Evolutionary conservation across 164 flowering plant genomes (phyloP).

Genomic region (Annona cherimola): DNA sequence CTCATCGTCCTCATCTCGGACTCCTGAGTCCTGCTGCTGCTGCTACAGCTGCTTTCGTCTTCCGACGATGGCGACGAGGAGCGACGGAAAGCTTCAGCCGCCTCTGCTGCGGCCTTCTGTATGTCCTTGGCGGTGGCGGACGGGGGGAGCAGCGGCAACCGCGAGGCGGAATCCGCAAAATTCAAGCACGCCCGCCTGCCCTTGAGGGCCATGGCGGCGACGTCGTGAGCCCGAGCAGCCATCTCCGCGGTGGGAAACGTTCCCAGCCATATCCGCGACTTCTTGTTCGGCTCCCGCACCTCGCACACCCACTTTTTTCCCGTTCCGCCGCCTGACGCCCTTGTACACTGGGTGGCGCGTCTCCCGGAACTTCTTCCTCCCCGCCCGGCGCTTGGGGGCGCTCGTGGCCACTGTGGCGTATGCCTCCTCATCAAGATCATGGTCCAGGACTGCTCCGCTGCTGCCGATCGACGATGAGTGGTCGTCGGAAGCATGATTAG

Average conservation of each 20-base stretch:
- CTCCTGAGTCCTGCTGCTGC: neutral
- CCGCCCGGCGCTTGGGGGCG: conserved; percentile 44
- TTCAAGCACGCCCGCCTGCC: conserved; percentile 25
- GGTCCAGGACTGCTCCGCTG: neutral
- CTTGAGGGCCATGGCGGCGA: conserved; percentile 24
- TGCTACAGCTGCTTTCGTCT: neutral
- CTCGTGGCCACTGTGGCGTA: conserved; percentile 1
- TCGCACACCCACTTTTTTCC: conserved; percentile 55
- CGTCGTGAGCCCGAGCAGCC: conserved; percentile 33
- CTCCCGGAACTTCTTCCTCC: conserved; percentile 69
- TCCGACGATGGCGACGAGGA: neutral
- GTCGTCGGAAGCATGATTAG: neutral
- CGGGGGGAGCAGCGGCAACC: conserved; percentile 15
- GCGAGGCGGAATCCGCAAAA: conserved; percentile 21
- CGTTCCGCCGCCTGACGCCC: conserved; percentile 48
- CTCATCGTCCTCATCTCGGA: neutral
- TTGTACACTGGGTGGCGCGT: conserved; percentile 71
- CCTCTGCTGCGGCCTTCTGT: conserved; percentile 18
- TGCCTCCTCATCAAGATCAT: neutral
- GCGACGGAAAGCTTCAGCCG: conserved; percentile 15
- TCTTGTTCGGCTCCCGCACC: conserved; percentile 49
- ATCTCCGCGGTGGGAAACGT: conserved; percentile 38
- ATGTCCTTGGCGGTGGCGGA: conserved; percentile 20
- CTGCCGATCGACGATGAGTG: neutral
- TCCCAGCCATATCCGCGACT: conserved; percentile 57